These are phyloP conservation scores for Coemansia sp. DNA, from an alignment of 192 early-diverging fungal genomes.

Conservation along the genomic window DNA sequence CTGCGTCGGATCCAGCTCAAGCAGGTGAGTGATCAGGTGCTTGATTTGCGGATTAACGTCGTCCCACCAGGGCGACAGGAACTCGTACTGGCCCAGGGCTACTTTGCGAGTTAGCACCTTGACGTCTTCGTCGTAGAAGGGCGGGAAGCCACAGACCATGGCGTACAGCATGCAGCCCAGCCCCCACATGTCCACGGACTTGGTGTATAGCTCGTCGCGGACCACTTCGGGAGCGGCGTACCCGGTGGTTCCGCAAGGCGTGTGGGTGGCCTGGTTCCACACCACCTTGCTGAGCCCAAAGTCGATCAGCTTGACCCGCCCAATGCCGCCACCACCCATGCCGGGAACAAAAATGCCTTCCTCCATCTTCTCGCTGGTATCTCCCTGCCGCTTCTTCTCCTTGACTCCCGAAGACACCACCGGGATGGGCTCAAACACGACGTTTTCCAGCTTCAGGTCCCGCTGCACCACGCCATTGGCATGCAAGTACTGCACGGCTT, in stretches of 20 bases:
- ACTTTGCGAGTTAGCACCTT: slow-evolving; percentile 79
- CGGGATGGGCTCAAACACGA: slow-evolving; percentile 73
- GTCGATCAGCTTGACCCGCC: slow-evolving; percentile 80
- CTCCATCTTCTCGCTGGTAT: slow-evolving; percentile 63
- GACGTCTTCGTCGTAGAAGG: slow-evolving; percentile 81
- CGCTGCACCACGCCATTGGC: slow-evolving; percentile 83
- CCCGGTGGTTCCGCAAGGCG: slow-evolving; percentile 89
- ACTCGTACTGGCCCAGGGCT: slow-evolving; percentile 77
- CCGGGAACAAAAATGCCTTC: slow-evolving; percentile 71
- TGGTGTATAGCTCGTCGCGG: slow-evolving; percentile 72
- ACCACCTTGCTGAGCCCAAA: slow-evolving; percentile 88
- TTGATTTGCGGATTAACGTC: slow-evolving; percentile 71
- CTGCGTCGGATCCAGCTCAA: slow-evolving; percentile 67
- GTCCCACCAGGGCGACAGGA: slow-evolving; percentile 91
- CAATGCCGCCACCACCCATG: slow-evolving; percentile 80
- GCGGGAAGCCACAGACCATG: slow-evolving; percentile 75
- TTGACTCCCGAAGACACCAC: slow-evolving; percentile 53
- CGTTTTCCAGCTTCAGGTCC: slow-evolving; percentile 94
- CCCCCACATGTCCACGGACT: slow-evolving; percentile 85
- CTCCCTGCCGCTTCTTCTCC: slow-evolving; percentile 56
- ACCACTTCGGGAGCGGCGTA: slow-evolving; percentile 94
- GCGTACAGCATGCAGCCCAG: slow-evolving; percentile 85
- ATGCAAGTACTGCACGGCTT: slow-evolving; percentile 81
- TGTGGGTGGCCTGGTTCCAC: slow-evolving; percentile 78
- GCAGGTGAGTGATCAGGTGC: slow-evolving; percentile 66